Conservation (phyloP, 2,329 filamentous ascomycete genomes). For the Dactylonectria estremocensis region DNA sequence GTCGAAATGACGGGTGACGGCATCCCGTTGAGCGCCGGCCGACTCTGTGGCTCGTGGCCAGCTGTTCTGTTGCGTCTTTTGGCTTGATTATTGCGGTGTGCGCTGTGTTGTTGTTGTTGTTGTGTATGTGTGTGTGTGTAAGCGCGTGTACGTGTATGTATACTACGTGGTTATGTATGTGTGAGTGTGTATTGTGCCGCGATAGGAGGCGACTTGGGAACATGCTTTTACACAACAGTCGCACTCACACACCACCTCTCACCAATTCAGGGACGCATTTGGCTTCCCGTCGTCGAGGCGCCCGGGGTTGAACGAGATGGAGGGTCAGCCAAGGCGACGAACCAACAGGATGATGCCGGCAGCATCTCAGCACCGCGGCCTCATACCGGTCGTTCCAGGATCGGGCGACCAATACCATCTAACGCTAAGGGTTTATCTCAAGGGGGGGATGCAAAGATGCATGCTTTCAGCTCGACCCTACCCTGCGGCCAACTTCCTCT, state of each 20-base stretch:
- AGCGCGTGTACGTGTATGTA: too few relatives aligned
- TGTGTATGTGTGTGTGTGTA: background rate
- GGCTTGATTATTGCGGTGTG: conserved; percentile 9
- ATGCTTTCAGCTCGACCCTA: conserved; percentile 30
- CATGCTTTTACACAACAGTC: background rate
- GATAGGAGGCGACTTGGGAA: background rate
- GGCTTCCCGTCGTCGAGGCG: conserved; percentile 28
- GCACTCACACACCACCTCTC: conserved; percentile 18
- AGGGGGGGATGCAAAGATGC: conserved; percentile 17
- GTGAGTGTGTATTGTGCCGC: background rate
- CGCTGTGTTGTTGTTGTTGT: conserved; percentile 27
- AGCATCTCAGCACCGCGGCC: conserved; percentile 22
- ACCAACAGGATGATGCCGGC: conserved; percentile 32
- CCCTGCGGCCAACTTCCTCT: conserved; percentile 27
- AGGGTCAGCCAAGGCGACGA: conserved; percentile 15
- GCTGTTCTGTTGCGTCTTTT: conserved; percentile 21
- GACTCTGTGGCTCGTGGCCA: conserved; percentile 5
- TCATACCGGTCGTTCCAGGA: conserved; percentile 15
- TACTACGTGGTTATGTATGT: too few relatives aligned
- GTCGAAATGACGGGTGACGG: conserved; percentile 28
- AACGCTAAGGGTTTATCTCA: conserved; percentile 22
- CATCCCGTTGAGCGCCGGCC: conserved; percentile 34
- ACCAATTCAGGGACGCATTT: conserved; percentile 30
- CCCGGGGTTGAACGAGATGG: conserved; percentile 22
- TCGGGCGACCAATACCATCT: conserved; percentile 24